Evolutionary conservation across 345 rosid genomes (phyloP).

Genomic region (Citrus sinensis): DVS_A1.0 CM039164.1:5637001-5637500

Average conservation of each 20-base stretch:
- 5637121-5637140: background rate
- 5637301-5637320: conserved; percentile 52
- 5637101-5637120: background rate
- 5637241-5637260: background rate
- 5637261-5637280: background rate
- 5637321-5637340: conserved; percentile 59
- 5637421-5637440: background rate
- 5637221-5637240: background rate
- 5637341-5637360: conserved; percentile 55
- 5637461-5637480: background rate
- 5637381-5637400: conserved; percentile 65
- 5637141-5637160: background rate
- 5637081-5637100: background rate
- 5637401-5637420: conserved; percentile 25
- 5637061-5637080: conserved; percentile 35
- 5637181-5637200: background rate
- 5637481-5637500: background rate
- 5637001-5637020: conserved; percentile 48
- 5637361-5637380: conserved; percentile 61
- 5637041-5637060: conserved; percentile 75
- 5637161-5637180: background rate
- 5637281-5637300: conserved; percentile 27
- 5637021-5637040: conserved; percentile 39
- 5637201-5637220: background rate
- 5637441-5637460: background rate